Conservation (phyloP, 768 basidiomycete species). For the Suillus discolor region DNA sequence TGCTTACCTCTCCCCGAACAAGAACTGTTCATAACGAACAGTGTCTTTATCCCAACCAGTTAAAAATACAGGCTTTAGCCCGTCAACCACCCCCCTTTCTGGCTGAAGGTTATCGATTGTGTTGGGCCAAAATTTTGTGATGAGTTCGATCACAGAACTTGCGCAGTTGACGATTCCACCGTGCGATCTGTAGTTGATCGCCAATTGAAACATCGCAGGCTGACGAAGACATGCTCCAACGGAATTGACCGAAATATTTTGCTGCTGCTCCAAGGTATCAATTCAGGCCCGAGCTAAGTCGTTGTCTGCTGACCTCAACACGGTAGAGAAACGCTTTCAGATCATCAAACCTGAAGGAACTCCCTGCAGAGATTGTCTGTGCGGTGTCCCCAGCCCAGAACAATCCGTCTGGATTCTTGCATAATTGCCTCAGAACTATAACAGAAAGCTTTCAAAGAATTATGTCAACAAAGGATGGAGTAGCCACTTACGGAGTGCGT, state of each 20-base stretch:
- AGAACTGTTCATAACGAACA: conserved; percentile 54
- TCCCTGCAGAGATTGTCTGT: conserved; percentile 78
- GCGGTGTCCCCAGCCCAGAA: conserved; percentile 85
- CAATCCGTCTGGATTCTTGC: conserved; percentile 62
- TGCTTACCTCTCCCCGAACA: conserved; percentile 51
- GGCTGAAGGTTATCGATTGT: conserved; percentile 59
- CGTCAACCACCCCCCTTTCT: conserved; percentile 58
- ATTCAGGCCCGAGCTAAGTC: neutral
- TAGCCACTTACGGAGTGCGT: conserved; percentile 50
- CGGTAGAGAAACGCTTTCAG: conserved; percentile 67
- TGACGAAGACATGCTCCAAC: conserved; percentile 19
- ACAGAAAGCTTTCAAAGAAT: neutral
- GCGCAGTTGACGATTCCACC: conserved; percentile 77
- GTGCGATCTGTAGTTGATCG: conserved; percentile 71
- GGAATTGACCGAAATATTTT: conserved; percentile 15
- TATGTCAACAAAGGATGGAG: neutral
- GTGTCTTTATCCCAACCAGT: conserved; percentile 46
- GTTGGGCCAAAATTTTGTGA: conserved; percentile 62
- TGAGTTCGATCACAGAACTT: conserved; percentile 61
- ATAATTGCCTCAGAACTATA: conserved; percentile 64
- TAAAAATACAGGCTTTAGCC: conserved; percentile 61
- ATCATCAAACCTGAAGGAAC: conserved; percentile 71
- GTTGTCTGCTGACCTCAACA: neutral
- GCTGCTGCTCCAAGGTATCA: conserved; percentile 18
- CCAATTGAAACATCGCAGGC: conserved; percentile 55